Evolutionary conservation across 2,329 filamentous ascomycete genomes (phyloP), one percentile per base, ranked within the genome.

Genomic region (Endothia cerciana): DNA sequence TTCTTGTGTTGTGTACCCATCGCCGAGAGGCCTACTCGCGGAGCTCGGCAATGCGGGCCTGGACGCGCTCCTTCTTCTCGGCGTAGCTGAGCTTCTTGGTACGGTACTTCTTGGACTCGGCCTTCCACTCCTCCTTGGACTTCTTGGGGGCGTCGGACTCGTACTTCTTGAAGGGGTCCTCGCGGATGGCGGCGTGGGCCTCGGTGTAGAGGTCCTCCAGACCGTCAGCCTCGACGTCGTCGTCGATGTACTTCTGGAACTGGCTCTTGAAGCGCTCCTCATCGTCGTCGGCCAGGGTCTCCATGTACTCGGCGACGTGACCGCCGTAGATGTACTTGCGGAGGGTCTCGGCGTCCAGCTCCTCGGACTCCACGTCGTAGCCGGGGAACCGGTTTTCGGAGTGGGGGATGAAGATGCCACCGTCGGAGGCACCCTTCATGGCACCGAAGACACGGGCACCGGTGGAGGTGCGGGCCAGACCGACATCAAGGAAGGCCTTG

Each of bases 301-400:
- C 95, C 95, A 99, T 99, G 90, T 99, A 99, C 89, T 99, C 95
- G 74, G 94, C 94, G 72, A 99, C 92, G 89, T 99, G 95, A 70
- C 95, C 94, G 79, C 88, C 95, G 83, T 92, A 94, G 88, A 99
- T 99, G 91, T 99, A 99, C 87, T 94, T 97, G 88, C 94, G 93
- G 80, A 99, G 92, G 74, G 89, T 91, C 82, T 99, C 95, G 77
- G 93, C 88, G 77, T 99, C 95, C 77, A 99, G 92, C 89, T 98
- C 94, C 91, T 99, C 94, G 82, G 85, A 84, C 87, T 99, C 95
- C 40, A 97, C 92, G 81, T 99, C 95, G 90, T 86, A 99, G 77
- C 95, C 95, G 77, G 95, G 95, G 93, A 99, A 99, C 77, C 95
- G 94, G 89, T 95, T 97, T 89, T 98, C 94, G 76, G 93, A 97